Percentiles rank a stretch among this genome's conserved stretches.
phyloP scores from a whole-genome alignment of 192 early-diverging fungal species.

The Podila epicladia region DNA sequence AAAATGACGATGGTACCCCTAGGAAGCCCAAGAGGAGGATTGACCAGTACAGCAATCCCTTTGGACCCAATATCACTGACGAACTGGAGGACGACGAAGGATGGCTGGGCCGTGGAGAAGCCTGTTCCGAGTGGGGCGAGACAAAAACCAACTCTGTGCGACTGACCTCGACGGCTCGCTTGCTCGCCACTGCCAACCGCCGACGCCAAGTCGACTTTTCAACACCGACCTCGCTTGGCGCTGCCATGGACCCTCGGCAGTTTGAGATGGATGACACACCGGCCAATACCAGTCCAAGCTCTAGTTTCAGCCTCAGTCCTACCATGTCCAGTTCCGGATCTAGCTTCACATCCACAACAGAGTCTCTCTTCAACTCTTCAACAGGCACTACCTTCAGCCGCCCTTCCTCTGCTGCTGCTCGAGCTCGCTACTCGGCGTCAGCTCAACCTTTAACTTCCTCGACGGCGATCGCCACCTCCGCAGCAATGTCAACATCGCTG shows the following conservation, averaged over 20 bases:
- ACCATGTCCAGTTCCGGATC: not conserved
- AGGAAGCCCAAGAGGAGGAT: constrained; percentile 31
- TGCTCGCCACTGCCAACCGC: not conserved
- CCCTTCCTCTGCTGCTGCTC: not conserved
- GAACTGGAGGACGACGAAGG: constrained; percentile 44
- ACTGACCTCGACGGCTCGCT: constrained; percentile 19
- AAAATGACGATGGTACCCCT: constrained; percentile 8
- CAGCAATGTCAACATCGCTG: not conserved
- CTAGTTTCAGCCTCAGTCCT: not conserved
- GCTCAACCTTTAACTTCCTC: not conserved
- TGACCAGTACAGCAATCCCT: constrained; percentile 33
- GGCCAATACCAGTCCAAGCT: not conserved
- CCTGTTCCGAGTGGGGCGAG: constrained; percentile 19
- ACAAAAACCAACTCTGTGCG: constrained; percentile 43
- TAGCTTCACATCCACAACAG: not conserved
- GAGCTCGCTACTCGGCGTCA: not conserved
- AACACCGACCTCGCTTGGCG: constrained; percentile 16
- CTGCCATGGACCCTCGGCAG: constrained; percentile 44
- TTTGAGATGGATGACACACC: constrained; percentile 13
- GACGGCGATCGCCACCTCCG: not conserved
- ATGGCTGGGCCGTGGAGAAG: constrained; percentile 29
- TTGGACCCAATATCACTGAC: constrained; percentile 15
- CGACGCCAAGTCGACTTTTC: constrained; percentile 3
- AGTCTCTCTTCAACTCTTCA: constrained; percentile 21
- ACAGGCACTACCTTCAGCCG: constrained; percentile 5